These are phyloP conservation scores for Aspergillus melleus DNA, from an alignment of 2,329 filamentous ascomycete species.

Conservation along the genomic window DNA sequence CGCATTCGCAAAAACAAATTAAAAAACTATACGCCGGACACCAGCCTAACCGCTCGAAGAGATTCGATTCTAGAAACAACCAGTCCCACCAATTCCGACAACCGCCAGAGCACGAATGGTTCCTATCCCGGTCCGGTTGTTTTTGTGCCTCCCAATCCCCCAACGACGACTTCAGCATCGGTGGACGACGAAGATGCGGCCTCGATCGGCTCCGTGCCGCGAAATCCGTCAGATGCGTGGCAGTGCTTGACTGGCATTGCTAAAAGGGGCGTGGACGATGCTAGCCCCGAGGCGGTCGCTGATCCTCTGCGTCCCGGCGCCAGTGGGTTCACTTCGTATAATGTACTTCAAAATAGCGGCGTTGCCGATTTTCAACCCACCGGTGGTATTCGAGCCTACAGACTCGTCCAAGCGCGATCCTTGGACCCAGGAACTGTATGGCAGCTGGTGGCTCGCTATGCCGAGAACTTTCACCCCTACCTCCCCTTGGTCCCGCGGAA, in stretches of 20 bases:
- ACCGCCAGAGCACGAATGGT: conserved; percentile 23
- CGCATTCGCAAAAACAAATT: conserved; percentile 56
- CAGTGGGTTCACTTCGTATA: conserved; percentile 25
- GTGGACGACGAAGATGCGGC: conserved; percentile 41
- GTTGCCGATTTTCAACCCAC: conserved; percentile 27
- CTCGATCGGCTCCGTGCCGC: conserved; percentile 45
- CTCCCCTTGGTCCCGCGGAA: conserved; percentile 66
- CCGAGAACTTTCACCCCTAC: conserved; percentile 67
- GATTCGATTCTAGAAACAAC: conserved; percentile 26
- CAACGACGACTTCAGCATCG: conserved; percentile 25
- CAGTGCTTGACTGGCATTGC: conserved; percentile 49
- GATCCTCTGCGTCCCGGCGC: conserved; percentile 25
- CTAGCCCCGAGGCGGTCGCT: conserved; percentile 20
- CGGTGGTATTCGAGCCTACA: conserved; percentile 42
- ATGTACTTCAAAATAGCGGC: conserved; percentile 27
- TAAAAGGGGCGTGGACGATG: conserved; percentile 33
- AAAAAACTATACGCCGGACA: conserved; percentile 33
- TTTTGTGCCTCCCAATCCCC: conserved; percentile 35
- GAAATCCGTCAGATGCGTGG: conserved; percentile 51
- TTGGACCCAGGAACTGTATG: conserved; percentile 53
- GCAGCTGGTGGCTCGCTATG: conserved; percentile 59
- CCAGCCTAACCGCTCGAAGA: conserved; percentile 24
- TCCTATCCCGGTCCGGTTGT: conserved; percentile 36
- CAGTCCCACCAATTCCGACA: conserved; percentile 29
- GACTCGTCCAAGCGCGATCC: conserved; percentile 45